Conservation (phyloP, 73 alveolate genomes). For the Symbiodinium pilosum region DNA sequence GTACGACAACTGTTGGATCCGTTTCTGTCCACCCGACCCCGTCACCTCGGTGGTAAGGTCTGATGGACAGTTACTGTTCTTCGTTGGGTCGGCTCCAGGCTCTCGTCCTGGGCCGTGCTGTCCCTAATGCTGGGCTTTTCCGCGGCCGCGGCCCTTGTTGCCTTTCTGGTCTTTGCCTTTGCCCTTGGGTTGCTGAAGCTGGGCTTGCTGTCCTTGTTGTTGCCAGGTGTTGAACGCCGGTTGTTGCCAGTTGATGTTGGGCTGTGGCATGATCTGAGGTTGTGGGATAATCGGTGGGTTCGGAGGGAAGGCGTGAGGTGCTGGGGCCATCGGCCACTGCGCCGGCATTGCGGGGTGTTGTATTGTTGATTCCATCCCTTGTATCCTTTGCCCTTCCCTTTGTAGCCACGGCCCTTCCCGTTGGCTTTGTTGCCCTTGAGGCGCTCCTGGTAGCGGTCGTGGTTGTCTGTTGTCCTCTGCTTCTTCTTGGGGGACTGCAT, state of each 20-base stretch:
- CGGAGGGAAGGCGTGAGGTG: no score
- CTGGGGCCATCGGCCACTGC: no score
- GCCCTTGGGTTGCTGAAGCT: no score
- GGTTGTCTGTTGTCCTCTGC: background rate
- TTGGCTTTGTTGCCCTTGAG: background rate
- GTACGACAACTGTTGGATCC: background rate
- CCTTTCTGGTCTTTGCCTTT: background rate
- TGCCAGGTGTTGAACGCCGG: background rate
- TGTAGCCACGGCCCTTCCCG: background rate
- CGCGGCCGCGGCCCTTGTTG: background rate
- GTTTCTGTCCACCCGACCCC: no score
- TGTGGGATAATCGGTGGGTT: no score
- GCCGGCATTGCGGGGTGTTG: background rate
- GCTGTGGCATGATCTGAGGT: no score
- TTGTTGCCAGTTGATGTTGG: background rate
- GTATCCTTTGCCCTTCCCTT: background rate
- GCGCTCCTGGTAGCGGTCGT: background rate
- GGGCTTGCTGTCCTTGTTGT: background rate
- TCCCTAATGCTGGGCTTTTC: background rate
- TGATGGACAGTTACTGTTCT: no score
- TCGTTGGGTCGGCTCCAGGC: background rate
- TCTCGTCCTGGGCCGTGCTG: background rate
- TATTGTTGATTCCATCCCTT: background rate
- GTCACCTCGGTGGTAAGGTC: no score
- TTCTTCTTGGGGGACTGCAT: background rate